A percentile compares a stretch with the other conserved stretches of the same genome.
Evolutionary conservation across 768 basidiomycete genomes (phyloP).

Genomic region (Phlebiopsis gigantea): DNA sequence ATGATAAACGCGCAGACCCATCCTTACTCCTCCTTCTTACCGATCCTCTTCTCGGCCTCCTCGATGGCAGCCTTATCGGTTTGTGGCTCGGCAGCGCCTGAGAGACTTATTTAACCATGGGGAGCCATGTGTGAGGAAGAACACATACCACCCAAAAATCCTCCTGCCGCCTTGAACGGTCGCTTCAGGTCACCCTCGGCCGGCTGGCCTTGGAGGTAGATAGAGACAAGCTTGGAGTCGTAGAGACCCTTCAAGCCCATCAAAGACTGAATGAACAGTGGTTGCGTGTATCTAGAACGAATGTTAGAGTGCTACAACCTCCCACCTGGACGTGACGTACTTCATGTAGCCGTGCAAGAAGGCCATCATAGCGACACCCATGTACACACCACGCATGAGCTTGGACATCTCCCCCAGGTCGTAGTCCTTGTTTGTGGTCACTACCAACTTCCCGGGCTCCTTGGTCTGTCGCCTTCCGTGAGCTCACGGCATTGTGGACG

Average conservation of each 20-base stretch:
- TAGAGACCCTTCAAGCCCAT: constrained; percentile 92
- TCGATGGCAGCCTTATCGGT: constrained; percentile 85
- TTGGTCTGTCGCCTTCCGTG: constrained; percentile 35
- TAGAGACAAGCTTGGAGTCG: constrained; percentile 78
- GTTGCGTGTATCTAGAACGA: constrained; percentile 68
- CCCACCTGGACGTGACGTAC: constrained; percentile 12
- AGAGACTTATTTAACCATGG: not conserved
- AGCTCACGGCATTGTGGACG: not conserved
- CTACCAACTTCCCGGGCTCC: constrained; percentile 69
- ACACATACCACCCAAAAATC: constrained; percentile 65
- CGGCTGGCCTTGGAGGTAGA: constrained; percentile 75
- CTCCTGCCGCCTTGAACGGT: constrained; percentile 73
- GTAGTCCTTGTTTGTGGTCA: constrained; percentile 92
- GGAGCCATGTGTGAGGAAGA: not conserved
- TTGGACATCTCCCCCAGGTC: constrained; percentile 87
- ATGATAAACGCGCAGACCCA: not conserved
- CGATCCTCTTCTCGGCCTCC: constrained; percentile 83
- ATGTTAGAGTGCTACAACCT: not conserved
- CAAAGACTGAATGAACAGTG: constrained; percentile 90
- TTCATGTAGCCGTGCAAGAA: constrained; percentile 93
- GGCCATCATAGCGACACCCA: constrained; percentile 34
- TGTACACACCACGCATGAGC: constrained; percentile 44
- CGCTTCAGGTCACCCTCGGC: constrained; percentile 85
- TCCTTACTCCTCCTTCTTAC: constrained; percentile 71
- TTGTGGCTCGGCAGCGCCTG: constrained; percentile 60